Percentiles rank a stretch among this genome's conserved stretches.
Conservation (phyloP, 345 rosid genomes). For the Geranium brycei region DNA sequence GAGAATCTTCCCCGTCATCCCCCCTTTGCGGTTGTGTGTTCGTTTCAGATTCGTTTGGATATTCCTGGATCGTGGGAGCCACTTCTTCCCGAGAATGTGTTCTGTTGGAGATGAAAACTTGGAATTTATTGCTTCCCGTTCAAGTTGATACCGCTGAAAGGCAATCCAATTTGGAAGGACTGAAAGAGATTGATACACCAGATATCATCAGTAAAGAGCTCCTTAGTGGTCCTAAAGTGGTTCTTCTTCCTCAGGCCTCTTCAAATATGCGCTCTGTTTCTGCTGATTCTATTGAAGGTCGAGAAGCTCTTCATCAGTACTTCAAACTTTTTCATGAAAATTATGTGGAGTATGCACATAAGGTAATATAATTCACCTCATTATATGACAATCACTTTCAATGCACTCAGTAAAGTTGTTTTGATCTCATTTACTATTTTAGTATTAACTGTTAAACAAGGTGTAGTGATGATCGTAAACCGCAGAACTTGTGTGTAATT, state of each 20-base stretch:
- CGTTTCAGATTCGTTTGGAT: slow-evolving; percentile 78
- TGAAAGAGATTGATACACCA: slow-evolving; percentile 33
- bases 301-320: slow-evolving; percentile 73
- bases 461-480: neutral
- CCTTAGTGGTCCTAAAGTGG: slow-evolving; percentile 65
- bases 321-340: slow-evolving; percentile 88
- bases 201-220: slow-evolving; percentile 85
- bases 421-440: neutral
- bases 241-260: slow-evolving; percentile 63
- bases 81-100: slow-evolving; percentile 59
- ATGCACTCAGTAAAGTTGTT: neutral
- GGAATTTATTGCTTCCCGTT: slow-evolving; percentile 74
- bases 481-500: neutral
- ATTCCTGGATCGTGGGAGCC: slow-evolving; percentile 70
- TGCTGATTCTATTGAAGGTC: slow-evolving; percentile 84
- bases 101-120: slow-evolving; percentile 77
- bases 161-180: slow-evolving; percentile 20
- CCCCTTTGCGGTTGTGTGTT: slow-evolving; percentile 57
- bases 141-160: slow-evolving; percentile 33
- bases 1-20: slow-evolving; percentile 36
- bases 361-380: slow-evolving; percentile 30
- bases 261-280: slow-evolving; percentile 59
- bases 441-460: neutral
- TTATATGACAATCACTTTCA: neutral
- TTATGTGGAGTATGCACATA: slow-evolving; percentile 89